Evolutionary conservation across 1,284 basidiomycete species (phyloP), one percentile per base, ranked within the genome.

Genomic region (Puccinia coronata): DNA sequence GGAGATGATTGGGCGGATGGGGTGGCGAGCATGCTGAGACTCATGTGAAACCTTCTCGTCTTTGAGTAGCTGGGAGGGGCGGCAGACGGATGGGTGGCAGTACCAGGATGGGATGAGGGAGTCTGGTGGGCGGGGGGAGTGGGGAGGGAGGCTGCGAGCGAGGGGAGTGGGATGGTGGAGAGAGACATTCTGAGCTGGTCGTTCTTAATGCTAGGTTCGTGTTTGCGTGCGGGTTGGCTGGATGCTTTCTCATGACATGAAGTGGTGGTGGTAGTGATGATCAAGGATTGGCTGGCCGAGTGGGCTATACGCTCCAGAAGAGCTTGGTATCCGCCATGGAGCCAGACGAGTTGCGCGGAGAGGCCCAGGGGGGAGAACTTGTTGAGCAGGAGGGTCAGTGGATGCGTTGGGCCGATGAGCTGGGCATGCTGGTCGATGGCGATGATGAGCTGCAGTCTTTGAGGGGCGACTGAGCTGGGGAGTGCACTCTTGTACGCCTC

Each of bases 311-410:
- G 53, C 9, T 57, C 43, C 20, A 73, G 23, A n/a, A 83, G 83
- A 28, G 41, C 59, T 70, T 84, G 84, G 81, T 85, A 86, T 39
- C 86, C 86, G 12, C 85, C 86, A 28, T 83, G 82, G 0, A 86
- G 83, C 85, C 85, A 86, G 79, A 83, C 82, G 14, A 86, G 82
- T 59, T 84, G 82, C 36, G 85, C 86, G 0, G 82, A 82, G 65
- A 83, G 86, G 0, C 84, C 84, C 14, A 84, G 85, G 0, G 82
- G 82, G 34, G 84, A 83, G 55, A 86, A 86, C 74, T 86, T 86
- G 71, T 84, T 83, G 61, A 86, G 84, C 41, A 86, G 63, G 25
- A 85, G 85, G 16, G 84, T 80, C 20, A 86, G 80, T 53, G 85
- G 85, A 8, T 85, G 83, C 12, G 83, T 84, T 51, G 85, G 85